phyloP scores from a whole-genome alignment of 345 rosid species.

The Hypericum androsaemum region DNA sequence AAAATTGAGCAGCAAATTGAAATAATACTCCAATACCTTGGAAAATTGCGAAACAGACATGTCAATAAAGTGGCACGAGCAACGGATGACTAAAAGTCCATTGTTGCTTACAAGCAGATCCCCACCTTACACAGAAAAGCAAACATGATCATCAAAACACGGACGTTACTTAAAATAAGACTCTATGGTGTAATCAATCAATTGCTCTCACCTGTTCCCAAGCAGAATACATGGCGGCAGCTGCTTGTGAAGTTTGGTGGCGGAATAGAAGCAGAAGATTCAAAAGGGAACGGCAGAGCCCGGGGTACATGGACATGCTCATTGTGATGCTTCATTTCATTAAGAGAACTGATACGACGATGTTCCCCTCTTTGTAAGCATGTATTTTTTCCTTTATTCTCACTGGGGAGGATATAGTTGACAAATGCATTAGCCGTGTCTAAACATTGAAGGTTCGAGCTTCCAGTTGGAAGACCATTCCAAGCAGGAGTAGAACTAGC shows the following conservation, averaged over 20 bases:
- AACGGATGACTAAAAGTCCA: conserved; percentile 37
- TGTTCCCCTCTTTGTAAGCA: conserved; percentile 14
- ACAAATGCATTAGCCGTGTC: conserved; percentile 18
- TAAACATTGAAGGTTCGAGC: conserved; percentile 12
- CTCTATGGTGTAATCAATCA: neutral
- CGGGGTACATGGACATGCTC: conserved; percentile 7
- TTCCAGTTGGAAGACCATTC: conserved; percentile 15
- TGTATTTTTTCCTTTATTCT: conserved; percentile 18
- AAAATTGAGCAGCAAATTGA: conserved; percentile 1
- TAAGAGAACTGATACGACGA: conserved; percentile 6
- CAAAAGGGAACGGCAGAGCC: conserved; percentile 15
- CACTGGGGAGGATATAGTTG: conserved; percentile 15
- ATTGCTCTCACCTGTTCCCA: conserved; percentile 32
- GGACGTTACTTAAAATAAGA: conserved; percentile 1
- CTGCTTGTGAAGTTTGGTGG: conserved; percentile 14
- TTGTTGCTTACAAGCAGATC: conserved; percentile 43
- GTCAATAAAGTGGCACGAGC: conserved; percentile 40
- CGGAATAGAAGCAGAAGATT: conserved; percentile 14
- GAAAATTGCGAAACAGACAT: conserved; percentile 44
- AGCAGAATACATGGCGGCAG: conserved; percentile 35
- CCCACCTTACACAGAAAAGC: conserved; percentile 28
- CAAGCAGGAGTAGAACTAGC: conserved; percentile 9
- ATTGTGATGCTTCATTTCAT: conserved; percentile 13
- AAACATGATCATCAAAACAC: conserved; percentile 5
- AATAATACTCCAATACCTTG: conserved; percentile 26